These are phyloP conservation scores for Cucumis melo DNA, from an alignment of 306 rosid genomes.

Conservation along the genomic window DNA sequence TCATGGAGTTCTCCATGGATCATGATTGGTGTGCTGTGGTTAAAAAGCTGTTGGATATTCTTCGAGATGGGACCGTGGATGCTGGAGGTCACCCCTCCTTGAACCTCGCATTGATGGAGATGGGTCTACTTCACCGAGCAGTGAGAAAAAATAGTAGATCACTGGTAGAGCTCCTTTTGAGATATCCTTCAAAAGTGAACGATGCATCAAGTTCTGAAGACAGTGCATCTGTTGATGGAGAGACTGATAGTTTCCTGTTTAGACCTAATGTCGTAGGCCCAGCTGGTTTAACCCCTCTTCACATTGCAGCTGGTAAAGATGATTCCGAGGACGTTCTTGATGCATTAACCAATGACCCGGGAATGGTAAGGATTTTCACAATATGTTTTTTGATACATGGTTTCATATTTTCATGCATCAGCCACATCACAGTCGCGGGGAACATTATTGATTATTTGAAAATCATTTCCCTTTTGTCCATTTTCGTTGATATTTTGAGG, in stretches of 20 bases:
- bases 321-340: constrained; percentile 62
- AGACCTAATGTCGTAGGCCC: constrained; percentile 63
- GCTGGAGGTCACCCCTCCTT: constrained; percentile 39
- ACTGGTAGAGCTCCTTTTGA: constrained; percentile 62
- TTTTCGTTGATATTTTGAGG: neutral
- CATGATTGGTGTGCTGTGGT: constrained; percentile 82
- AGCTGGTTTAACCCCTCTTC: constrained; percentile 76
- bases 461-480: neutral
- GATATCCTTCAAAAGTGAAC: constrained; percentile 31
- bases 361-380: constrained; percentile 39
- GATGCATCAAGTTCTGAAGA: constrained; percentile 25
- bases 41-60: constrained; percentile 50
- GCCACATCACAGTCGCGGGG: neutral
- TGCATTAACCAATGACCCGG: constrained; percentile 81
- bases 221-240: constrained; percentile 22
- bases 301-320: constrained; percentile 56
- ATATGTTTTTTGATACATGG: neutral
- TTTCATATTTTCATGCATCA: neutral
- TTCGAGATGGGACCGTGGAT: constrained; percentile 56
- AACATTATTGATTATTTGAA: neutral
- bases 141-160: constrained; percentile 56
- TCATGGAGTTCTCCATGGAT: constrained; percentile 75
- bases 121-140: constrained; percentile 77
- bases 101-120: constrained; percentile 45
- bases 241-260: constrained; percentile 31